Evolutionary conservation across 179 eudicot species (phyloP), one percentile per base, ranked within the genome.

Genomic region (Vitellaria paradoxa): DNA sequence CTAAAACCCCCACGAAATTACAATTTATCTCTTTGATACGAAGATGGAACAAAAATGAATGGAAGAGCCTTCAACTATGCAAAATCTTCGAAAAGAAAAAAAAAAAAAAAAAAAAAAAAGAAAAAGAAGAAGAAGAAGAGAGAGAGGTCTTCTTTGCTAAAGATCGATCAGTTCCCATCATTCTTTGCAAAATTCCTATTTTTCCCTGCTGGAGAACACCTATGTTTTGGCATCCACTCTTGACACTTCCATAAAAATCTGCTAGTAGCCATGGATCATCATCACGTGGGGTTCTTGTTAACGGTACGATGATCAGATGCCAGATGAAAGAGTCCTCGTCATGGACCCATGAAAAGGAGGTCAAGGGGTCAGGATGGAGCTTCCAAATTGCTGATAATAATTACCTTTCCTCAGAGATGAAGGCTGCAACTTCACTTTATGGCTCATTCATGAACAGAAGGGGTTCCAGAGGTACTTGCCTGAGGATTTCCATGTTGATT

Each of bases 401-500:
- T 21, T 23, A 45, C 23, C 68, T 40, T 71, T 21, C 49, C 72
- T 59, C 24, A 7, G 23, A 75, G 71, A 42, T 45, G 49, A 8
- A 50, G 71, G 57, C 80, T 66, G 42, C 56, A 13, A 7, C 50
- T 42, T 23, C 21, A 49, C 26, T 47, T 63, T 3, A 21, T 23
- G 59, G 13, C 47, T 59, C 12, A 64, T 59, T 23, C 10, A 40
- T 21, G 23, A 45, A 57, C 68, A 61, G 73, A 61, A 55, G 13
- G 68, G n/a, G 46, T 70, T 52, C 79, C 76, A 90, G 8, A 87
- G 90, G 78, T 90, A 90, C 78, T 90, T 88, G 72, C 92, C 92
- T 20, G 94, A 90, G 45, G 93, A 89, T 79, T 89, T 89, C 93
- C 93, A 89, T 61, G 87, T 89, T 82, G 89, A 81, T 57, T 91